These are phyloP conservation scores for Cyclocybe cylindracea DNA, from an alignment of 768 basidiomycete species.

Conservation along the genomic window DNA sequence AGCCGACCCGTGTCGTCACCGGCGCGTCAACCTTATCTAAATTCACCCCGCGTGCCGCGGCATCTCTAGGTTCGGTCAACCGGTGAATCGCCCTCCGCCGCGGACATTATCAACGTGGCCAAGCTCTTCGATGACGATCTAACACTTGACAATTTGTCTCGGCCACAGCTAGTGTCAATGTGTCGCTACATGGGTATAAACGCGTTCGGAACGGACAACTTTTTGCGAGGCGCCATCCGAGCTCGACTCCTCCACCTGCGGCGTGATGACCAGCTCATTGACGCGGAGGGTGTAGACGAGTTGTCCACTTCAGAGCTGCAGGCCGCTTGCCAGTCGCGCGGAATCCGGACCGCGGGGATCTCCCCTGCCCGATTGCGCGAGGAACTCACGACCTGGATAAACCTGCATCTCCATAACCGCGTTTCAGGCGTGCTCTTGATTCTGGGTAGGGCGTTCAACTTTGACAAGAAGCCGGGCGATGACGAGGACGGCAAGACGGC, in stretches of 20 bases:
- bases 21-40: not conserved
- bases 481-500: constrained; percentile 83
- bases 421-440: constrained; percentile 94
- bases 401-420: constrained; percentile 84
- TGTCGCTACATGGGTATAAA: constrained; percentile 98
- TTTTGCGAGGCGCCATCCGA: constrained; percentile 89
- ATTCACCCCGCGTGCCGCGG: not conserved
- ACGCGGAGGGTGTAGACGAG: constrained; percentile 85
- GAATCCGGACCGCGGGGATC: constrained; percentile 85
- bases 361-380: constrained; percentile 88
- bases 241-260: constrained; percentile 79
- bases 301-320: constrained; percentile 92
- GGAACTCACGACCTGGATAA: constrained; percentile 91
- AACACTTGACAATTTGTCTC: constrained; percentile 95
- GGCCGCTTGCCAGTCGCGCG: constrained; percentile 90
- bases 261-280: constrained; percentile 91
- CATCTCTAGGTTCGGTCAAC: constrained; percentile 78
- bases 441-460: constrained; percentile 93
- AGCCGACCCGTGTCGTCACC: constrained; percentile 7
- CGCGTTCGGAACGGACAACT: constrained; percentile 98
- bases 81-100: constrained; percentile 87
- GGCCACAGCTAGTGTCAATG: constrained; percentile 98
- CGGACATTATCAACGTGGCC: constrained; percentile 92
- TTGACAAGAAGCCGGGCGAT: constrained; percentile 73
- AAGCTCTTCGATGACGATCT: constrained; percentile 97